These are phyloP conservation scores for Lasiosphaeria ovina DNA, from an alignment of 495 filamentous ascomycete genomes.

Conservation along the genomic window DNA sequence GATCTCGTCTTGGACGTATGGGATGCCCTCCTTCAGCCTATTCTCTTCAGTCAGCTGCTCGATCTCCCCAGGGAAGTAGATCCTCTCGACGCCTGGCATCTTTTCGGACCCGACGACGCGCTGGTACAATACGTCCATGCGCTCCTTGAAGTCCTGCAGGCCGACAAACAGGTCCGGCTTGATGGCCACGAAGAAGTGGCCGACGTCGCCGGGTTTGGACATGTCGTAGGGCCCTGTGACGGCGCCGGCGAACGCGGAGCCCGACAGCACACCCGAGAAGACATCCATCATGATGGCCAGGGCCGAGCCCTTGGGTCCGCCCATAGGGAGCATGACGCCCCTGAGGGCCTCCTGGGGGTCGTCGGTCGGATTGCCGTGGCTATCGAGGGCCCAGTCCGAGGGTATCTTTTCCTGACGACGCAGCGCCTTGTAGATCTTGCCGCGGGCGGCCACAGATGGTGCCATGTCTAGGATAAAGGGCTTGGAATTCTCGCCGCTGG, in stretches of 20 bases:
- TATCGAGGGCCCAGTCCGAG: slow-evolving; percentile 69
- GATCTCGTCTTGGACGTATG: slow-evolving; percentile 63
- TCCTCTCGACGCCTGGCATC: slow-evolving; percentile 67
- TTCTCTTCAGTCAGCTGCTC: slow-evolving; percentile 61
- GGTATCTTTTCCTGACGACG: slow-evolving; percentile 73
- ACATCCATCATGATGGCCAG: slow-evolving; percentile 82
- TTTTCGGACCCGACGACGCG: slow-evolving; percentile 62
- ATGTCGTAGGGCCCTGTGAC: slow-evolving; percentile 73
- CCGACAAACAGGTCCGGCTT: slow-evolving; percentile 76
- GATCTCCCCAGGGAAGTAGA: slow-evolving; percentile 79
- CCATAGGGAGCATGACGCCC: slow-evolving; percentile 79
- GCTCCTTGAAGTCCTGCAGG: slow-evolving; percentile 61
- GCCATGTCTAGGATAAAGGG: slow-evolving; percentile 79
- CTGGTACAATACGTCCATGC: slow-evolving; percentile 70
- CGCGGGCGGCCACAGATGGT: slow-evolving; percentile 66
- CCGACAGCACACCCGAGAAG: slow-evolving; percentile 72
- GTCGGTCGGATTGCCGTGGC: slow-evolving; percentile 63
- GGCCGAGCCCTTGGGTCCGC: slow-evolving; percentile 71
- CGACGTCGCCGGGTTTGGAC: slow-evolving; percentile 64
- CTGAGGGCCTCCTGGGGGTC: slow-evolving; percentile 64
- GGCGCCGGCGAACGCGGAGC: slow-evolving; percentile 66
- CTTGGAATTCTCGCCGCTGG: slow-evolving; percentile 41
- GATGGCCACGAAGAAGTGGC: slow-evolving; percentile 72
- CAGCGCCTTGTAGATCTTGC: slow-evolving; percentile 74
- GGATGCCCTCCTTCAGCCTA: slow-evolving; percentile 60